Percentiles rank a stretch among this genome's conserved stretches.
Evolutionary conservation across 139 green algal species (phyloP).

Genomic region (Yamagishiella unicocca): DNA sequence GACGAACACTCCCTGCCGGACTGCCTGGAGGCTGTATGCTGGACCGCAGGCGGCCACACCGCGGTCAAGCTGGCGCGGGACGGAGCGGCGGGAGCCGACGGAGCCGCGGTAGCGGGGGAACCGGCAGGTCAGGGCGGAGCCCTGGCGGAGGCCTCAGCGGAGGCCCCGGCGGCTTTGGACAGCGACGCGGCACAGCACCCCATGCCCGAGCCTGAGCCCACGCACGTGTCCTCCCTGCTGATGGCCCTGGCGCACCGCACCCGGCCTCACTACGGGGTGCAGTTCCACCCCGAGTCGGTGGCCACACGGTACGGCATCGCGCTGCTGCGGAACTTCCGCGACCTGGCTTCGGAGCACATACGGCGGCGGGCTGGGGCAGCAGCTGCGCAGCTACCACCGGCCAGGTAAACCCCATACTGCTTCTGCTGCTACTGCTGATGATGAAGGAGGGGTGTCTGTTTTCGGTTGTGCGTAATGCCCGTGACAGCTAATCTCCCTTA

Average conservation of each 20-base stretch:
- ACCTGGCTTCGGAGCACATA: conserved; percentile 65
- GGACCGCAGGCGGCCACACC: conserved; percentile 77
- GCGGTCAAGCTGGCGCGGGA: conserved; percentile 55
- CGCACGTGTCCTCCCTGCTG: conserved; percentile 60
- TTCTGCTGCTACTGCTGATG: too few relatives aligned
- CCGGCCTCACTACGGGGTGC: conserved; percentile 90
- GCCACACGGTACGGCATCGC: conserved; percentile 81
- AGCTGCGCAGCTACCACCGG: neutral
- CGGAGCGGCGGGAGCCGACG: neutral
- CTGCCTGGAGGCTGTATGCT: conserved; percentile 84
- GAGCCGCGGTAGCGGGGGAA: neutral
- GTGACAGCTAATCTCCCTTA: too few relatives aligned
- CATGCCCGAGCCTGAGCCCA: too few relatives aligned
- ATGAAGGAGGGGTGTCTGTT: too few relatives aligned
- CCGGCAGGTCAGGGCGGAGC: neutral
- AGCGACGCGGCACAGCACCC: too few relatives aligned
- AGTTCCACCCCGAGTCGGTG: conserved; percentile 98
- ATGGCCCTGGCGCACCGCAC: conserved; percentile 88
- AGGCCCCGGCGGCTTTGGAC: neutral
- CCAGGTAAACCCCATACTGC: neutral
- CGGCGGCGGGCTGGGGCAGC: neutral
- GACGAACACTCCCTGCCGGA: conserved; percentile 77
- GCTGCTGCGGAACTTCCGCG: conserved; percentile 91
- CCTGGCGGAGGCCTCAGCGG: neutral
- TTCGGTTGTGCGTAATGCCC: too few relatives aligned